These are phyloP conservation scores for Tetrastigma voinierianum DNA, from an alignment of 164 flowering plant species.

Conservation along the genomic window DNA sequence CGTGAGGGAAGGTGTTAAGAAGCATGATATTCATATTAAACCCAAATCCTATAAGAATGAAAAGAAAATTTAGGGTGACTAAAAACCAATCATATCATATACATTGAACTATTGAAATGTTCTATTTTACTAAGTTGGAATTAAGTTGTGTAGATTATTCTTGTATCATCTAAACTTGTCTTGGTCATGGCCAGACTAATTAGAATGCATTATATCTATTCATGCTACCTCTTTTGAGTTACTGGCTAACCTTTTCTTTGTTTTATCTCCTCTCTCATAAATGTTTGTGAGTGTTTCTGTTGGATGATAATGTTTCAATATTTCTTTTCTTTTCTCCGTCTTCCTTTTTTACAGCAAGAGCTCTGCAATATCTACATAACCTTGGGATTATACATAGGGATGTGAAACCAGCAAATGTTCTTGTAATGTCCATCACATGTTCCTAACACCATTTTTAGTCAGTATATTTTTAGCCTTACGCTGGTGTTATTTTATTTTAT, in stretches of 20 bases:
- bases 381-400: constrained; percentile 93
- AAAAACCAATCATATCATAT: too few relatives aligned
- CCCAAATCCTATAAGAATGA: too few relatives aligned
- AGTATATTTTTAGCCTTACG: neutral
- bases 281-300: neutral
- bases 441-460: constrained; percentile 8
- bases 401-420: constrained; percentile 94
- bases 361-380: constrained; percentile 81
- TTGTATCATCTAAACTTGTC: too few relatives aligned
- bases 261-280: neutral
- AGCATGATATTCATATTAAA: too few relatives aligned
- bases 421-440: constrained; percentile 50
- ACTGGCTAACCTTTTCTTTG: neutral
- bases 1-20: too few relatives aligned
- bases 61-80: too few relatives aligned
- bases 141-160: too few relatives aligned
- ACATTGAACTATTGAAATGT: too few relatives aligned
- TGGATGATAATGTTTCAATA: constrained; percentile 4
- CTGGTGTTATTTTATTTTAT: neutral
- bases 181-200: too few relatives aligned
- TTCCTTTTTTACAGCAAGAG: constrained; percentile 58
- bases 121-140: too few relatives aligned
- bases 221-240: neutral
- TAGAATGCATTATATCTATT: neutral
- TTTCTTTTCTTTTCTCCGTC: constrained; percentile 1